Evolutionary conservation across 2,329 filamentous ascomycete species (phyloP), one percentile per base, ranked within the genome.

Genomic region (Colletotrichum orbiculare): DNA sequence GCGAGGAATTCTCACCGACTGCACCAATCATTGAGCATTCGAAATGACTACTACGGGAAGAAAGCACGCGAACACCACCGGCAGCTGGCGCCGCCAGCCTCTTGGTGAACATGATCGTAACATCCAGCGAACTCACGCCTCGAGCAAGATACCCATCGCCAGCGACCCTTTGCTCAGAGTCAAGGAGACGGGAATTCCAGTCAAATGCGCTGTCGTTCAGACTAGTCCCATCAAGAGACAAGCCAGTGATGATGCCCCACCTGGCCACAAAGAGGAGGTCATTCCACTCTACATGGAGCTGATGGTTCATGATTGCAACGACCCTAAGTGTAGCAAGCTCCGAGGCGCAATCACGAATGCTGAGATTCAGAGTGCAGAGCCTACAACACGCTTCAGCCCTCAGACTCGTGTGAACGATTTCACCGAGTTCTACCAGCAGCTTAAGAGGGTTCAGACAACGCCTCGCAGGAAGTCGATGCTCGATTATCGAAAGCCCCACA

Each of bases 401-500:
- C 48, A 54, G 8, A 43, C 41, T 38, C 52, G 47, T 17, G 53
- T 47, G 15, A 45, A 46, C 8, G 35, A 3, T 11, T 11, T 57
- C 38, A n/a, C 35, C 6, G 63, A 57, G 6, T 66, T 49, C 12
- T 47, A 38, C 12, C 60, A 58, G 34, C 57, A 68, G 11, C 33
- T 59, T 4, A 49, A 42, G n/a, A 12, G 37, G 17, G 35, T 17
- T 34, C 33, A 13, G 10, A 33, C 25, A 42, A 64, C 64, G 4
- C 60, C 60, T 49, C 64, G 60, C 8, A 66, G 64, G 49, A 35
- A 52, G 7, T 66, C 64, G 6, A 60, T 64, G 58, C 9, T 56
- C 15, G 42, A 63, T 34, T 33, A 53, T 9, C 38, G 38, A 5
- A 55, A 25, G 8, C 41, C 41, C n/a, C 47, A 42, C 52, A 53